phyloP scores from a whole-genome alignment of 1,284 basidiomycete genomes.

The Ganoderma sinense region DNA sequence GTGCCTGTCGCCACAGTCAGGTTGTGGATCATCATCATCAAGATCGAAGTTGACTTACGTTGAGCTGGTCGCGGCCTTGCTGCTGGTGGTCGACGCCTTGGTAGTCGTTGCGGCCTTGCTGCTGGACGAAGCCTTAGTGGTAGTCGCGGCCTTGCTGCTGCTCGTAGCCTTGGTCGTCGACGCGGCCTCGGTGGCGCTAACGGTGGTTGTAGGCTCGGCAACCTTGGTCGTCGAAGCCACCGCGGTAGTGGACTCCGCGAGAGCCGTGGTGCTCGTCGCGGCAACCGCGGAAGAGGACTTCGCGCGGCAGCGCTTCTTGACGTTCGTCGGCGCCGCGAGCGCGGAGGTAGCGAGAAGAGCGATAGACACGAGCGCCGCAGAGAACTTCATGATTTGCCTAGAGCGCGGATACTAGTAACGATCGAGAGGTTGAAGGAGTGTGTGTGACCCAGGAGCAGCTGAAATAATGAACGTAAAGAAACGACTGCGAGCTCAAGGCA shows the following conservation, averaged over 20 bases:
- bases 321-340: constrained; percentile 34
- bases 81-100: constrained; percentile 1
- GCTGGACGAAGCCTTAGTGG: constrained; percentile 6
- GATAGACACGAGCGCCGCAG: constrained; percentile 34
- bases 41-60: background rate
- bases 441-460: background rate
- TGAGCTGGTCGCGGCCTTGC: constrained; percentile 1
- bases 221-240: background rate
- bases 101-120: background rate
- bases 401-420: constrained; percentile 1
- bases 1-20: background rate
- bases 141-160: constrained; percentile 5
- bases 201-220: background rate
- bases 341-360: constrained; percentile 36
- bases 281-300: constrained; percentile 31
- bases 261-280: background rate
- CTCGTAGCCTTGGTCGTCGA: constrained; percentile 4
- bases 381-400: constrained; percentile 38
- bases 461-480: background rate
- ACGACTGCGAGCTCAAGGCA: constrained; percentile 5
- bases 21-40: background rate
- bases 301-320: constrained; percentile 28
- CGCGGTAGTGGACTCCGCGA: constrained; percentile 1
- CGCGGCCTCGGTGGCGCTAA: constrained; percentile 1
- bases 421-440: constrained; percentile 6